These are phyloP conservation scores for Fusarium oxysporum DNA, from an alignment of 2,329 filamentous ascomycete genomes.

Conservation along the genomic window DNA sequence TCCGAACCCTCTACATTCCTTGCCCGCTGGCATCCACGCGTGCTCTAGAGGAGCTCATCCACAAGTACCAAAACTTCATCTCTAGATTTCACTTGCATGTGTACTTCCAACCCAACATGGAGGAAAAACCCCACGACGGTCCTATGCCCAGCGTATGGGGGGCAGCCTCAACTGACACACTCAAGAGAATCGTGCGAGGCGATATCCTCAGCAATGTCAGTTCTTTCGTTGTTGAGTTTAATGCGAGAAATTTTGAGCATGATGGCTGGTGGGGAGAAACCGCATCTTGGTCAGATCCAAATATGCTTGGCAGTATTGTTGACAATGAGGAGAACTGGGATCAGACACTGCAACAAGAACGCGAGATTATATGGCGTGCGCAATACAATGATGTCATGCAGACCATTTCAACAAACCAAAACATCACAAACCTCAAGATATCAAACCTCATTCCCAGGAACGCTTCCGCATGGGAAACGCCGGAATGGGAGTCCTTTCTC, in stretches of 20 bases:
- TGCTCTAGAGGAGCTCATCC: not conserved
- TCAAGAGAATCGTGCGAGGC: not conserved
- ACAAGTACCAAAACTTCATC: not conserved
- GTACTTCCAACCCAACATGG: not conserved
- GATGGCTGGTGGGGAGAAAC: not conserved
- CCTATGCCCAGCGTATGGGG: slow-evolving; percentile 4
- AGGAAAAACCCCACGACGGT: not conserved
- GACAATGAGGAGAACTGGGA: not conserved
- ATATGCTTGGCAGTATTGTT: rapidly evolving
- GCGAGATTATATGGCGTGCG: not conserved
- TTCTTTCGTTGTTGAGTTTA: not conserved
- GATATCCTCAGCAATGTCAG: not conserved
- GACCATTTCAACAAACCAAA: not conserved
- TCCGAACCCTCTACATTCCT: not conserved
- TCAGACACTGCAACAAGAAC: not conserved
- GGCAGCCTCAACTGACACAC: not conserved
- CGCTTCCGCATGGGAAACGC: not conserved
- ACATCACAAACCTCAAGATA: not conserved
- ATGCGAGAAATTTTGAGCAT: not conserved
- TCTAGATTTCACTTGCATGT: not conserved
- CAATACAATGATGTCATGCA: slow-evolving; percentile 1
- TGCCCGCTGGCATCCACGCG: not conserved
- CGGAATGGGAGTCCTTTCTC: not conserved
- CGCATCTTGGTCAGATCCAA: rapidly evolving
- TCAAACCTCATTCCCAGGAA: not conserved